Conservation (phyloP, 768 basidiomycete species). For the Psilocybe tampanensis region DNA sequence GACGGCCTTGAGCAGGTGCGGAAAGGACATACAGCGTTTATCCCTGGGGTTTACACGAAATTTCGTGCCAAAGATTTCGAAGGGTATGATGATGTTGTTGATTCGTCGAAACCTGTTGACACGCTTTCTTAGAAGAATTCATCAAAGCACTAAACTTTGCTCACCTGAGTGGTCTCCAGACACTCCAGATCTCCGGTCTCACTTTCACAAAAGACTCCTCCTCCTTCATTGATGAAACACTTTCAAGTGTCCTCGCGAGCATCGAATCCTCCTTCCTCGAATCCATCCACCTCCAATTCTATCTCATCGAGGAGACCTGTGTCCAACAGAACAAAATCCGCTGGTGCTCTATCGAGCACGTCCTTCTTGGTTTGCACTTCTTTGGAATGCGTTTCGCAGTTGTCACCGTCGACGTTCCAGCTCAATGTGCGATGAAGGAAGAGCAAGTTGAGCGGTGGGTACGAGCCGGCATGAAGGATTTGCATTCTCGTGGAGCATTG, state of each 20-base stretch:
- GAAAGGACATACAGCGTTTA: constrained; percentile 19
- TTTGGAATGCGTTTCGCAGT: constrained; percentile 21
- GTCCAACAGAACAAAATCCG: constrained; percentile 8
- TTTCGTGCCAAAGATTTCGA: neutral
- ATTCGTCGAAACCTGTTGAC: neutral
- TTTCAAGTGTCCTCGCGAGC: constrained; percentile 19
- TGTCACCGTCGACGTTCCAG: constrained; percentile 10
- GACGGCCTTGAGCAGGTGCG: constrained; percentile 11
- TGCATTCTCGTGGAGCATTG: constrained; percentile 8
- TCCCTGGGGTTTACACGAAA: constrained; percentile 16
- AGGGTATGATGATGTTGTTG: constrained; percentile 1
- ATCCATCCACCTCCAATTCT: constrained; percentile 16
- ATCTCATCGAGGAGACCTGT: neutral
- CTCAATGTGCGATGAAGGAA: neutral
- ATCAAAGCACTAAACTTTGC: constrained; percentile 21
- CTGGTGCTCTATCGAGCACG: constrained; percentile 22
- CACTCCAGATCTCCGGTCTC: constrained; percentile 22
- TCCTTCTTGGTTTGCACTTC: constrained; percentile 23
- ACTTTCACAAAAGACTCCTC: neutral
- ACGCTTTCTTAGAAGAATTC: constrained; percentile 12
- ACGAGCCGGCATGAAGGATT: constrained; percentile 6
- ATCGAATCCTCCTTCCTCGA: constrained; percentile 30
- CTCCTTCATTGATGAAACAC: constrained; percentile 11
- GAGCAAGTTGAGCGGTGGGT: constrained; percentile 3
- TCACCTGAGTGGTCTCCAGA: constrained; percentile 18